Conservation (phyloP, 2,329 filamentous ascomycete genomes). For the Paraphaeosphaeria sporulosa region DNA sequence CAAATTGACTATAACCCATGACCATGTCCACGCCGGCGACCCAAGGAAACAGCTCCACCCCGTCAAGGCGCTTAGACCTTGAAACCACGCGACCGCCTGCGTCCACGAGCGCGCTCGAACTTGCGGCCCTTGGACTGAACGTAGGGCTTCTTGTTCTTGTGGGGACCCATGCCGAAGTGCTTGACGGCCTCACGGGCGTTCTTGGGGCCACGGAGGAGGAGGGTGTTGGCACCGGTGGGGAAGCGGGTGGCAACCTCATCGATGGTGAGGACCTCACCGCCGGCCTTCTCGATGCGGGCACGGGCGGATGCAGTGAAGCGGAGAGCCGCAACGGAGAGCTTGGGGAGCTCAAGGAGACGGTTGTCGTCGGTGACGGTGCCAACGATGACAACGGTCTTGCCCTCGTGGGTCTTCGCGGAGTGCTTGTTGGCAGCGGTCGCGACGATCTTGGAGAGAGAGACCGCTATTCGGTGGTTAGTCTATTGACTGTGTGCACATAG, state of each 20-base stretch:
- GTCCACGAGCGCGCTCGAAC: slow-evolving; percentile 99
- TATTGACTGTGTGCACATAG: background rate
- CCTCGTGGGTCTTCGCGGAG: slow-evolving; percentile 64
- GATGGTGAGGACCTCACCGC: slow-evolving; percentile 93
- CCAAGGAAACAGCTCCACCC: slow-evolving; percentile 46
- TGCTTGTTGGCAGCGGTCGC: slow-evolving; percentile 62
- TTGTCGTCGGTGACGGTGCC: slow-evolving; percentile 98
- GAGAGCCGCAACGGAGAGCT: slow-evolving; percentile 91
- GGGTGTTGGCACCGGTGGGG: slow-evolving; percentile 95
- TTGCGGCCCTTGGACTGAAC: slow-evolving; percentile 99
- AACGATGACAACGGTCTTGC: slow-evolving; percentile 86
- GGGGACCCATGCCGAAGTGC: slow-evolving; percentile 98
- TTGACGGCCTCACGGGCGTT: slow-evolving; percentile 97
- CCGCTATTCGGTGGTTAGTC: slow-evolving; percentile 55
- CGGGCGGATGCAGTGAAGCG: slow-evolving; percentile 97
- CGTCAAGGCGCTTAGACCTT: slow-evolving; percentile 80
- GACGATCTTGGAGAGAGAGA: slow-evolving; percentile 92
- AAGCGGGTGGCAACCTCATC: slow-evolving; percentile 96
- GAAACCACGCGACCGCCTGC: slow-evolving; percentile 98
- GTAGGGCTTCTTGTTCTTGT: slow-evolving; percentile 99
- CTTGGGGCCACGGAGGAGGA: slow-evolving; percentile 97
- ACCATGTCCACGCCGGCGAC: slow-evolving; percentile 48
- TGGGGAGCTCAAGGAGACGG: slow-evolving; percentile 78
- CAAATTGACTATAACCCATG: slow-evolving; percentile 43
- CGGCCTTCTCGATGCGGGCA: slow-evolving; percentile 89